Conservation (phyloP, 2,329 filamentous ascomycete species). For the Penicillium hordei region DNA sequence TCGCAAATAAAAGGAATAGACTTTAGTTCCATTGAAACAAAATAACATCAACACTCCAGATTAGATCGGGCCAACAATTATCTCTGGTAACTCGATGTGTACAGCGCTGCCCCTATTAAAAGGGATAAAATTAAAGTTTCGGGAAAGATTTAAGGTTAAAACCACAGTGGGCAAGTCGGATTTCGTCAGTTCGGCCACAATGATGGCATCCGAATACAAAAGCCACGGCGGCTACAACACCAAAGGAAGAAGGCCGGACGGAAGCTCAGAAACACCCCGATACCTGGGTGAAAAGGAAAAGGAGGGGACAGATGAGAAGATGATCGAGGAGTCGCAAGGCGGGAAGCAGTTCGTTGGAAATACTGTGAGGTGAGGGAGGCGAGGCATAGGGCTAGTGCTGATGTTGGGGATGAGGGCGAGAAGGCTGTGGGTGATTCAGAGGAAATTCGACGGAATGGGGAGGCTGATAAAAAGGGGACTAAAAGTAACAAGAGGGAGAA, state of each 20-base stretch:
- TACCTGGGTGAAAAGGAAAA: conserved; percentile 51
- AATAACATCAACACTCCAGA: neutral
- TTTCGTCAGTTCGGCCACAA: no score
- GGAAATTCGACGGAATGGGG: neutral
- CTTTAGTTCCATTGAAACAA: neutral
- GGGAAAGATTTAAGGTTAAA: conserved; percentile 1
- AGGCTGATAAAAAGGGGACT: neutral
- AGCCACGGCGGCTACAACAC: conserved; percentile 50
- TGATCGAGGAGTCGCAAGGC: conserved; percentile 35
- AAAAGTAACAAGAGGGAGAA: neutral
- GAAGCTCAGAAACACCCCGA: conserved; percentile 47
- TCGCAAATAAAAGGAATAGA: no score
- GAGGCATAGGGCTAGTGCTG: conserved; percentile 39
- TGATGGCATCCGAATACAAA: conserved; percentile 51
- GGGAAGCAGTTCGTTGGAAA: conserved; percentile 49
- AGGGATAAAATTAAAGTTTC: neutral
- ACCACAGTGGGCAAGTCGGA: neutral
- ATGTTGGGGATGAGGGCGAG: conserved; percentile 10
- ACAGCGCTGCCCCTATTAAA: no score
- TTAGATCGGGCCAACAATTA: neutral
- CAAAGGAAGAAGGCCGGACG: conserved; percentile 44
- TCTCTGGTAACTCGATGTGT: no score
- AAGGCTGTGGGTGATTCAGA: neutral
- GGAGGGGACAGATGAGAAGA: conserved; percentile 52
- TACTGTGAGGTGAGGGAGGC: conserved; percentile 44